Evolutionary conservation across 148 eudicot genomes (phyloP).

Genomic region (Amaranthus hypochondriacus): DNA sequence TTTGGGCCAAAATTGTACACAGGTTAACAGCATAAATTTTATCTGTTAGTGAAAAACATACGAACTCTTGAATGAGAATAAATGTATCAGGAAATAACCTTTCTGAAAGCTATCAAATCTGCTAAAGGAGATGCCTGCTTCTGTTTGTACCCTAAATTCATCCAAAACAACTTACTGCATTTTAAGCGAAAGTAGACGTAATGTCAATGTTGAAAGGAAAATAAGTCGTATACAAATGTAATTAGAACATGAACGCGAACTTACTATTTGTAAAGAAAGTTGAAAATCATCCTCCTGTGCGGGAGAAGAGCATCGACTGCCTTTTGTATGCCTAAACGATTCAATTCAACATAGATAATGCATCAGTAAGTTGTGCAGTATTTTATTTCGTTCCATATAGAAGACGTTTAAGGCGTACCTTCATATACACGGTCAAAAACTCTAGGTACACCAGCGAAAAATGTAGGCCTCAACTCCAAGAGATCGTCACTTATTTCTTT

Average conservation of each 20-base stretch:
- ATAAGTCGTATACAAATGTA: not conserved
- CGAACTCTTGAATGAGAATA: too few relatives aligned
- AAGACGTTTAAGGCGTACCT: conserved; percentile 43
- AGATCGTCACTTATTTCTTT: conserved; percentile 75
- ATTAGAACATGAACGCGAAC: conserved; percentile 11
- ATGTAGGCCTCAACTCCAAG: conserved; percentile 86
- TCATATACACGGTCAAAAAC: conserved; percentile 85
- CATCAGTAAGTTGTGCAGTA: not conserved
- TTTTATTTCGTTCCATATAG: not conserved
- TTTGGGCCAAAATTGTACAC: not conserved
- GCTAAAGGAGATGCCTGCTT: conserved; percentile 85
- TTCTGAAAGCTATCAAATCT: conserved; percentile 84
- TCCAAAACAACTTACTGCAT: conserved; percentile 82
- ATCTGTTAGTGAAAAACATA: too few relatives aligned
- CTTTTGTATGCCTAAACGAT: conserved; percentile 56
- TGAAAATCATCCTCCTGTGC: conserved; percentile 62
- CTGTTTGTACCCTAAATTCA: conserved; percentile 84
- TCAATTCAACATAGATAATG: not conserved
- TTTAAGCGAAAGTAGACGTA: not conserved
- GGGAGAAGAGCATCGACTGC: conserved; percentile 67
- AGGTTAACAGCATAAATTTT: not conserved
- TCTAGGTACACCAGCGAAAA: conserved; percentile 92
- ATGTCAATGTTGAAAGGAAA: too few relatives aligned
- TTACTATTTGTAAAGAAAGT: conserved; percentile 76
- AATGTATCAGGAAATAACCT: conserved; percentile 37